These are phyloP conservation scores for Neurospora crassa DNA, from an alignment of 2,329 filamentous ascomycete genomes.

Conservation along the genomic window DNA sequence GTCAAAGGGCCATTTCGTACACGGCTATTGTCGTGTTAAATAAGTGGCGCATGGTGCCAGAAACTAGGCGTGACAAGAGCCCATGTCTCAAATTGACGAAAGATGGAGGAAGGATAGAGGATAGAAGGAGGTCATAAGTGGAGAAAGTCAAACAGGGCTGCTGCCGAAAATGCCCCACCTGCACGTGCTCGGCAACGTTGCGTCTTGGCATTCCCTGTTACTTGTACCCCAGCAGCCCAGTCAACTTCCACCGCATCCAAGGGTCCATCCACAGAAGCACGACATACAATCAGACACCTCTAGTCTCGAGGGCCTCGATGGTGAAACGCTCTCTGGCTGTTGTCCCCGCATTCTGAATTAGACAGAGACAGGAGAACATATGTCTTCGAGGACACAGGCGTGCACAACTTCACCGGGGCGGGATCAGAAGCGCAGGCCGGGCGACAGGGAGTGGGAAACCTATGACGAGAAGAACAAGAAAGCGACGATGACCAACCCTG, in stretches of 20 bases:
- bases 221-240: neutral
- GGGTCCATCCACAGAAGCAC: neutral
- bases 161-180: neutral
- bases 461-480: slow-evolving; percentile 12
- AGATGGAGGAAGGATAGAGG: neutral
- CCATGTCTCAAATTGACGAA: neutral
- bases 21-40: neutral
- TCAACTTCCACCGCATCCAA: neutral
- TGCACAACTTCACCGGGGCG: slow-evolving; percentile 38
- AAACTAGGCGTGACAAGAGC: neutral
- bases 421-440: slow-evolving; percentile 18
- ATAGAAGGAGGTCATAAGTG: neutral
- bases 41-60: neutral
- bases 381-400: slow-evolving; percentile 50
- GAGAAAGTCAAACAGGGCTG: neutral
- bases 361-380: slow-evolving; percentile 32
- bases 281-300: neutral
- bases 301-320: neutral
- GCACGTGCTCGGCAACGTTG: neutral
- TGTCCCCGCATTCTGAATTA: neutral
- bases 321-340: neutral
- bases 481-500: slow-evolving; percentile 5
- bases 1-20: neutral
- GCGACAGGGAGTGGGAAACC: slow-evolving; percentile 11
- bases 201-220: neutral